A percentile compares a stretch with the other conserved stretches of the same genome.
Conservation (phyloP, 2,329 filamentous ascomycete genomes). For the Diaporthe sp. region DNA sequence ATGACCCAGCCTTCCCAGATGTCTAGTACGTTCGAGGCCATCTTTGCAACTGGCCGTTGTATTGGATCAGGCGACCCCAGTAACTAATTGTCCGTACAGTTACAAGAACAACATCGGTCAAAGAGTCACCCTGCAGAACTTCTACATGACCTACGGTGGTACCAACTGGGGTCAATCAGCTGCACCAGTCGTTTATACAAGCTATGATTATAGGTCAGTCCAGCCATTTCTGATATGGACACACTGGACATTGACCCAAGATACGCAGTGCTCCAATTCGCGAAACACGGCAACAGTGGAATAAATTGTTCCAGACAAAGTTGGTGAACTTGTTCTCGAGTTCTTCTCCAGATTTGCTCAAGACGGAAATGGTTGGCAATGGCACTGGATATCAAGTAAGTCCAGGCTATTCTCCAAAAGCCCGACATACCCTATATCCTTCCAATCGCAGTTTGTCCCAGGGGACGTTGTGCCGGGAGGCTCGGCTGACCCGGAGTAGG, state of each 20-base stretch:
- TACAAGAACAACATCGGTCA: conserved; percentile 69
- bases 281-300: conserved; percentile 65
- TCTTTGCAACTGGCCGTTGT: too few species aligned
- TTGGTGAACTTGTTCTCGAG: conserved; percentile 66
- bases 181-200: conserved; percentile 62
- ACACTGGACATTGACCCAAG: background rate
- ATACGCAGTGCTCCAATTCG: conserved; percentile 58
- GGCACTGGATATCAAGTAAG: conserved; percentile 57
- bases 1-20: conserved; percentile 62
- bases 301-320: conserved; percentile 67
- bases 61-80: background rate
- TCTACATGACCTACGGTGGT: conserved; percentile 68
- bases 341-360: conserved; percentile 62
- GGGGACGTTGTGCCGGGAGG: too few species aligned
- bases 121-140: conserved; percentile 58
- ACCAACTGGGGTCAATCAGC: conserved; percentile 68
- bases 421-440: too few species aligned
- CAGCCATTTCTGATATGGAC: background rate
- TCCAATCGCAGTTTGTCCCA: too few species aligned
- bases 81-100: conserved; percentile 1
- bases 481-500: conserved; percentile 37
- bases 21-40: conserved; percentile 52
- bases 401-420: background rate
- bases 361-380: conserved; percentile 67
- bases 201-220: conserved; percentile 53